Percentiles rank a stretch among this genome's conserved stretches.
These are phyloP conservation scores for Nepenthes alata DNA, from an alignment of 179 eudicot genomes.

Conservation along the genomic window DNA sequence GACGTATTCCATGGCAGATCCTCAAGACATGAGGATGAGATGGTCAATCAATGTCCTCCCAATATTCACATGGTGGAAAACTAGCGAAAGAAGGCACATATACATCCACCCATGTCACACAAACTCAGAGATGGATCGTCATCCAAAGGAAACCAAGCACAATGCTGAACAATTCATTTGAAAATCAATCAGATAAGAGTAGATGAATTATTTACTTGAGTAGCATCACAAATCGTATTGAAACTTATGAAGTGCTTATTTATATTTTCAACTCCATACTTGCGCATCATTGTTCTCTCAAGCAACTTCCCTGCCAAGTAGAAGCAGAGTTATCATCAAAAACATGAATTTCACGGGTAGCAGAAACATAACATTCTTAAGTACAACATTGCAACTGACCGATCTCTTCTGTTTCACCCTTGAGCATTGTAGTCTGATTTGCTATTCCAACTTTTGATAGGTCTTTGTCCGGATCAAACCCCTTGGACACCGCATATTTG, in stretches of 20 bases:
- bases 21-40: too few relatives aligned
- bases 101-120: too few relatives aligned
- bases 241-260: constrained; percentile 78
- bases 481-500: constrained; percentile 72
- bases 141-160: background rate
- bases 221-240: constrained; percentile 96
- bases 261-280: constrained; percentile 70
- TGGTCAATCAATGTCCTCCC: too few relatives aligned
- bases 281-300: constrained; percentile 91
- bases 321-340: constrained; percentile 4
- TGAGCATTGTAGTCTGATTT: constrained; percentile 97
- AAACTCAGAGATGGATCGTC: too few relatives aligned
- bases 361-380: background rate
- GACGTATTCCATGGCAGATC: too few relatives aligned
- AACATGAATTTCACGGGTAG: background rate
- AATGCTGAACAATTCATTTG: background rate
- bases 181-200: constrained; percentile 1
- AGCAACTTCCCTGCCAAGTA: constrained; percentile 53
- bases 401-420: constrained; percentile 97
- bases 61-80: too few relatives aligned
- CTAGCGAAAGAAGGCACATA: too few relatives aligned
- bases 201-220: constrained; percentile 47
- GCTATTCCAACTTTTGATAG: constrained; percentile 85
- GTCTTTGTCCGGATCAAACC: constrained; percentile 90
- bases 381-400: constrained; percentile 34